Evolutionary conservation across 2,329 filamentous ascomycete genomes (phyloP).

Genomic region (Colletotrichum sp.): DNA sequence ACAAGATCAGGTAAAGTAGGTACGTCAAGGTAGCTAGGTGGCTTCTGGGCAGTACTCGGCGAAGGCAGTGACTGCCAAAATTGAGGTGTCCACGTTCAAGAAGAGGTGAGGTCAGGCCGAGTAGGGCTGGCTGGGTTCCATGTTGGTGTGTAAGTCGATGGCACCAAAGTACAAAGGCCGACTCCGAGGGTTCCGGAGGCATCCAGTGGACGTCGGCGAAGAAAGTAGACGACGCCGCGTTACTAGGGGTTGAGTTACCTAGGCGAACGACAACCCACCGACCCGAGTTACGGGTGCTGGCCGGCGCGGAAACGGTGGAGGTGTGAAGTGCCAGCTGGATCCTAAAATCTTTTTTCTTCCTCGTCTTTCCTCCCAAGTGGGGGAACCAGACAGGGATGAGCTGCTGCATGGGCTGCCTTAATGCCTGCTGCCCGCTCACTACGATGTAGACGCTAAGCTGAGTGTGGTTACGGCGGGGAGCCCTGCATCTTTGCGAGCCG

Average conservation of each 20-base stretch:
- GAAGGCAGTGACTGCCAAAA: background rate
- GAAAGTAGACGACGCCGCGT: background rate
- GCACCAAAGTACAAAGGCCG: background rate
- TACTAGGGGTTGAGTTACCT: background rate
- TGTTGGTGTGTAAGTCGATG: slow-evolving; percentile 3
- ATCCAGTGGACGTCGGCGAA: background rate
- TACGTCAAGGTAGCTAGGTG: background rate
- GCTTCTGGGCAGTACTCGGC: background rate
- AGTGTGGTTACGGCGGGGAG: background rate
- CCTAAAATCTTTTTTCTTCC: background rate
- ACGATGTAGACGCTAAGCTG: background rate
- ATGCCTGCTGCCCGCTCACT: background rate
- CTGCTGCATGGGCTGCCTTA: background rate
- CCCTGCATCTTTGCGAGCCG: background rate
- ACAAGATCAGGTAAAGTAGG: background rate
- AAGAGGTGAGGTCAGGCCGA: background rate
- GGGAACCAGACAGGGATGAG: background rate
- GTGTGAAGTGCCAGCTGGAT: background rate
- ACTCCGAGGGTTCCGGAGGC: slow-evolving; percentile 15
- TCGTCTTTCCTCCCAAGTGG: background rate
- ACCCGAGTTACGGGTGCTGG: background rate
- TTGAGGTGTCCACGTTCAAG: background rate
- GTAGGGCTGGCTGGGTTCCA: background rate
- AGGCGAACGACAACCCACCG: background rate
- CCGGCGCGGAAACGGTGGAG: background rate